A percentile compares a stretch with the other conserved stretches of the same genome.
Evolutionary conservation across 2,329 filamentous ascomycete genomes (phyloP).

Genomic region (Neofusicoccum parvum): DNA sequence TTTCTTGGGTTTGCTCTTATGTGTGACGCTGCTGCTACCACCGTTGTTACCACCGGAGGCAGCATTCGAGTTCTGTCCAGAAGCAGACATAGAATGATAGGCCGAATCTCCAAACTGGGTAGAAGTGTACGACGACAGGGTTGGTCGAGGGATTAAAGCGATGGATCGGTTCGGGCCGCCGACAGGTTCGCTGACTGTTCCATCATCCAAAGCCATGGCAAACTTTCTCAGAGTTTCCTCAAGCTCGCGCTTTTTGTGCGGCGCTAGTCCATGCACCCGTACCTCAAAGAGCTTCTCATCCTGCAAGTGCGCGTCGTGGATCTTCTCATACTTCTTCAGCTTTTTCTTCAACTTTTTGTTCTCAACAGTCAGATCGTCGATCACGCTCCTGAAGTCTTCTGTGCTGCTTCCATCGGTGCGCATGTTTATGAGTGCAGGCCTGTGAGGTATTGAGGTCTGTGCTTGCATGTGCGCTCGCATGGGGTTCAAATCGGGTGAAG

Average conservation of each 20-base stretch:
- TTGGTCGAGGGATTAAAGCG: conserved; percentile 43
- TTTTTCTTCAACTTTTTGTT: conserved; percentile 78
- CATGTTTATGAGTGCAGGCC: conserved; percentile 42
- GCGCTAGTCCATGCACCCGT: conserved; percentile 72
- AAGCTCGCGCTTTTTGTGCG: conserved; percentile 73
- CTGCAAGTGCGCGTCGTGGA: conserved; percentile 66
- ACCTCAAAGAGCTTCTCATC: conserved; percentile 83
- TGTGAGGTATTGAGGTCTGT: conserved; percentile 28
- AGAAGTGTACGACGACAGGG: conserved; percentile 50
- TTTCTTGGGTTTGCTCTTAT: conserved; percentile 1
- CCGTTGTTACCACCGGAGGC: conserved; percentile 36
- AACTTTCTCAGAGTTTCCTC: conserved; percentile 74
- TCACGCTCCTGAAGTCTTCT: conserved; percentile 78
- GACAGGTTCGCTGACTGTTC: conserved; percentile 33
- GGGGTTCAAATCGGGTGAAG: conserved; percentile 40
- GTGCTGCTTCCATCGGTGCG: conserved; percentile 58
- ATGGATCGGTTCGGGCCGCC: conserved; percentile 52
- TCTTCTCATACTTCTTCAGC: conserved; percentile 69
- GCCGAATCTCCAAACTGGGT: conserved; percentile 61
- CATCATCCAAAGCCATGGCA: conserved; percentile 39
- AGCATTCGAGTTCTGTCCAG: conserved; percentile 45
- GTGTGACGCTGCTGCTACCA: conserved; percentile 24
- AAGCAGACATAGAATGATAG: conserved; percentile 63
- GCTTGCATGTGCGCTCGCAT: conserved; percentile 23
- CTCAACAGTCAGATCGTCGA: conserved; percentile 83